phyloP scores from a whole-genome alignment of 176 grass and related monocot genomes.

The Juncus inflexus region DNA sequence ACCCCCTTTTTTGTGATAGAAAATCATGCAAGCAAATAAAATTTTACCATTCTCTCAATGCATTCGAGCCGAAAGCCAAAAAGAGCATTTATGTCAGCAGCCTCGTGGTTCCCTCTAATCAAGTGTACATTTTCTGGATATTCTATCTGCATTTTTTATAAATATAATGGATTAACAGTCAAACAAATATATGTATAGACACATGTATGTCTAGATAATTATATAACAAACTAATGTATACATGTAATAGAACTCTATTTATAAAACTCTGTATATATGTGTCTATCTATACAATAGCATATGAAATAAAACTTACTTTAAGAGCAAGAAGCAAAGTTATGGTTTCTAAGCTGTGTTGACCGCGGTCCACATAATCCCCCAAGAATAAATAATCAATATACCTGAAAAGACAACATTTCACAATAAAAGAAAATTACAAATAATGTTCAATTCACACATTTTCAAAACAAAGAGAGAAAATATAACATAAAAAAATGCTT shows the following conservation, averaged over 20 bases:
- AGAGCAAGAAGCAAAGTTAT: conserved; percentile 94
- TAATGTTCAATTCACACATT: neutral
- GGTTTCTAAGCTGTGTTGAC: conserved; percentile 97
- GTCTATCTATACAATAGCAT: conserved; percentile 13
- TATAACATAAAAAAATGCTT: neutral
- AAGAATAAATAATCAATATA: conserved; percentile 99
- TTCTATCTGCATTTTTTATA: conserved; percentile 75
- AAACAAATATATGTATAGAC: neutral
- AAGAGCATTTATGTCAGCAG: conserved; percentile 99
- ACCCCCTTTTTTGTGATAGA: no score
- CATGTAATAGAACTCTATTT: neutral
- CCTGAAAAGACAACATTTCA: conserved; percentile 36
- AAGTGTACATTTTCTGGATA: conserved; percentile 88
- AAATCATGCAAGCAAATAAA: no score
- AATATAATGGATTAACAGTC: neutral
- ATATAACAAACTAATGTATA: no score
- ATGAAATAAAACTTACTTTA: conserved; percentile 49
- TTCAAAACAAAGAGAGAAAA: neutral
- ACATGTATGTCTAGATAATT: neutral
- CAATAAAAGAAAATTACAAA: no score
- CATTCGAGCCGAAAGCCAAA: conserved; percentile 97
- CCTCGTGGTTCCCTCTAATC: conserved; percentile 98
- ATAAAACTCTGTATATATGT: neutral
- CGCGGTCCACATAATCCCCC: conserved; percentile 98
- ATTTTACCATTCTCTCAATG: conserved; percentile 91